Base-by-base conservation (phyloP, 2,329 filamentous ascomycete genomes). In the Endoconidiophora polonica region DNA sequence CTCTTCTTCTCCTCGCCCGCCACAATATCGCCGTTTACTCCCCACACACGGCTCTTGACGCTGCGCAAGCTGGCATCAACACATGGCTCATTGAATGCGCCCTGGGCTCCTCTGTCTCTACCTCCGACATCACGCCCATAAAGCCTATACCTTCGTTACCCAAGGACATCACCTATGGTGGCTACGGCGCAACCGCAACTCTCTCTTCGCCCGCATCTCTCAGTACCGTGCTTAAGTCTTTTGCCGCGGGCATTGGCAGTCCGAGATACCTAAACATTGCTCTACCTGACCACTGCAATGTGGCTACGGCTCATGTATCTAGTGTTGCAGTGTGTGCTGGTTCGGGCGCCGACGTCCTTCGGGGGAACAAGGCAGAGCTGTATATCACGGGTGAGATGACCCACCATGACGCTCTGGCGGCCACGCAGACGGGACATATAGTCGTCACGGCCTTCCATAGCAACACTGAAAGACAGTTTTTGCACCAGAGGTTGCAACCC, bases 11-110 rank as follows among this genome's bases (percentile, higher is more conserved):
- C 42, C 74, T 98, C 10, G 83, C 82, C 44, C 83, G 85, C 55
- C 79, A 84, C 62, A 88, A 90, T 36, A 86, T 98, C 59, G 93
- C 87, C 56, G 87, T 98, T 51, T 98, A 96, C 69, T 87, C 83
- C 56, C 91, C 91, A 0, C 91, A 98, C 66, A 98, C 91, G 0
- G 90, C 91, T 12, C 78, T 96, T 41, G 91, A 98, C 64, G 86
- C 86, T 38, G 85, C 85, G 0, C 77, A 79, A 1, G 77, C 80
- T 16, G 91, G 91, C 3, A 76, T 98, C 57, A 93, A 88, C 60
- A 86, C 94, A 63, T 98, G 90, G 90, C 79, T 98, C 7, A 86
- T 86, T 54, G 83, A 93, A 60, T 81, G 93, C 45, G 77, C 95
- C 18, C 79, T 81, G 2, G 79, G 77, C 7, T 58, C 59, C 45